Percentiles rank a stretch among this genome's conserved stretches.
Evolutionary conservation across 768 basidiomycete genomes (phyloP).

Genomic region (Suillus alpinus): DNA sequence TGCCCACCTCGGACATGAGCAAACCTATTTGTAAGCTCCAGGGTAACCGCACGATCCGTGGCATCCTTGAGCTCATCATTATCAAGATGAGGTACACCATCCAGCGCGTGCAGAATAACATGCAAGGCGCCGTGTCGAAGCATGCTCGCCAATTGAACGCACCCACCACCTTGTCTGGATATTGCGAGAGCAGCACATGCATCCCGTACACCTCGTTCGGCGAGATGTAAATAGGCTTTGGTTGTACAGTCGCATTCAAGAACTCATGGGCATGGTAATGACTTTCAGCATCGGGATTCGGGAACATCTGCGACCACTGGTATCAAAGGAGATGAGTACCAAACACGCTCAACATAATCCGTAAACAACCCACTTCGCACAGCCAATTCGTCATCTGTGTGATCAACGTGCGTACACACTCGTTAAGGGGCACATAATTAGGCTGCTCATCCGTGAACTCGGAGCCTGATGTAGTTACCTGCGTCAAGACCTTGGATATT

Average conservation of each 20-base stretch:
- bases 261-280: slow-evolving; percentile 95
- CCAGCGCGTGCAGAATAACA: slow-evolving; percentile 78
- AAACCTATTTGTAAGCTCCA: slow-evolving; percentile 90
- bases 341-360: slow-evolving; percentile 1
- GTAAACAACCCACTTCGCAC: slow-evolving; percentile 57
- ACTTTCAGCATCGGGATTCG: slow-evolving; percentile 84
- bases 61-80: slow-evolving; percentile 84
- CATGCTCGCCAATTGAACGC: slow-evolving; percentile 6
- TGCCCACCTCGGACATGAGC: slow-evolving; percentile 73
- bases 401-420: slow-evolving; percentile 74
- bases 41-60: slow-evolving; percentile 79
- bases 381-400: slow-evolving; percentile 76
- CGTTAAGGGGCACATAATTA: slow-evolving; percentile 80
- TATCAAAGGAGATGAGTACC: slow-evolving; percentile 1
- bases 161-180: slow-evolving; percentile 70
- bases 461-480: slow-evolving; percentile 77
- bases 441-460: slow-evolving; percentile 79
- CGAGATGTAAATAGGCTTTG: slow-evolving; percentile 94
- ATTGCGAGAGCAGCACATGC: slow-evolving; percentile 72
- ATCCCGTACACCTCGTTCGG: slow-evolving; percentile 95
- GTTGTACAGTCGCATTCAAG: slow-evolving; percentile 86
- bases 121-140: slow-evolving; percentile 68
- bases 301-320: slow-evolving; percentile 79
- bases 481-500: slow-evolving; percentile 83
- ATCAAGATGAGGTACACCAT: slow-evolving; percentile 82